phyloP scores from a whole-genome alignment of 257 asterid species.

The Solanum sitiens region DNA sequence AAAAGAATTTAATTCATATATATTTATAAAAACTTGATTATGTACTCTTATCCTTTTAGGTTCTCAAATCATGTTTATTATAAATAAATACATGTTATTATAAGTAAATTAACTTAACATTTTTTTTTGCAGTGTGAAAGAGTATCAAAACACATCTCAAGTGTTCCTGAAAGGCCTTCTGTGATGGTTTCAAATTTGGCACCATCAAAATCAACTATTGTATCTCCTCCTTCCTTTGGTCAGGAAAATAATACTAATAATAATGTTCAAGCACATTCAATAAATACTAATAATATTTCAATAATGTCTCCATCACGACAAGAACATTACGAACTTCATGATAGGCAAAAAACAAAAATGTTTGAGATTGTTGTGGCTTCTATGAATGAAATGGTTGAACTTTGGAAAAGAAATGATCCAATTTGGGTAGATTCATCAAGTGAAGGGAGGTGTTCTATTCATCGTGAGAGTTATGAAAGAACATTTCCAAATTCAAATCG shows the following conservation, averaged over 20 bases:
- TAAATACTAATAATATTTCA: neutral
- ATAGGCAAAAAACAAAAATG: constrained; percentile 21
- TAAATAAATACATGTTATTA: neutral
- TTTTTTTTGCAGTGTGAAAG: constrained; percentile 23
- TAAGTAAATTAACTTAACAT: neutral
- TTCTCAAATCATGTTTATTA: neutral
- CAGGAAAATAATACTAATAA: neutral
- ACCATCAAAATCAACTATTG: neutral
- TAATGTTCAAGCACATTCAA: neutral
- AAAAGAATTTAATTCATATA: neutral
- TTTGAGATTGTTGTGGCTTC: constrained; percentile 32
- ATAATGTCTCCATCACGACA: neutral
- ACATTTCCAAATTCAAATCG: constrained; percentile 25
- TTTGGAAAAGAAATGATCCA: constrained; percentile 44
- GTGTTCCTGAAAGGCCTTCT: constrained; percentile 18
- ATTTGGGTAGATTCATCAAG: constrained; percentile 34
- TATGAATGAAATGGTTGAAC: constrained; percentile 46
- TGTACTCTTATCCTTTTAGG: neutral
- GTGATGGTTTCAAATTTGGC: neutral
- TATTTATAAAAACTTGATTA: neutral
- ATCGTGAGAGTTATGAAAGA: constrained; percentile 43
- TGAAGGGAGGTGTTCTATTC: constrained; percentile 37
- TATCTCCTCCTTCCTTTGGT: neutral
- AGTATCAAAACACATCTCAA: constrained; percentile 14
- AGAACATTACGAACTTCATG: neutral